Evolutionary conservation across 805 yeast species (phyloP).

Genomic region (Lipomyces oligophaga): DNA sequence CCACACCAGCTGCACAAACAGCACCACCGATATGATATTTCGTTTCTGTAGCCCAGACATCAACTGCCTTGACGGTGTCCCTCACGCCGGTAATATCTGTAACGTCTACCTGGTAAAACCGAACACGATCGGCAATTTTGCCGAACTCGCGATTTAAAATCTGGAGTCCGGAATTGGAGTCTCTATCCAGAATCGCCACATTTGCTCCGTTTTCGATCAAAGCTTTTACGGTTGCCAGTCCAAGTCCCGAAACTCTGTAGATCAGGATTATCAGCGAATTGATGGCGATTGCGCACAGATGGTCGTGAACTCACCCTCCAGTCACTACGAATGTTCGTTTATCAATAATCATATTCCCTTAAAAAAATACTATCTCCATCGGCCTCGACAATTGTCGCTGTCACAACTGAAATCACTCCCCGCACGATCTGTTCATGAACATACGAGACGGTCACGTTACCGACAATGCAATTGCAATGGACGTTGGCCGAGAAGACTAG

Average conservation of each 20-base stretch:
- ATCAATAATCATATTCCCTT: slow-evolving; percentile 12
- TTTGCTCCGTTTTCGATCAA: slow-evolving; percentile 12
- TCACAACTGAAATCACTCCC: too few species aligned
- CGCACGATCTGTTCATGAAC: too few species aligned
- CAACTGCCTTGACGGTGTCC: slow-evolving; percentile 14
- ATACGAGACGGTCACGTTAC: too few species aligned
- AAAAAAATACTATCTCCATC: too few species aligned
- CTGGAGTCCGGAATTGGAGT: slow-evolving; percentile 1
- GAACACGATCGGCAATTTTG: background rate
- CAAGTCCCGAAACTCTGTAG: slow-evolving; percentile 22
- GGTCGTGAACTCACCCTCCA: slow-evolving; percentile 20
- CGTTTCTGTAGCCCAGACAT: slow-evolving; percentile 9
- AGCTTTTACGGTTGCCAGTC: slow-evolving; percentile 14
- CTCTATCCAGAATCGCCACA: slow-evolving; percentile 21
- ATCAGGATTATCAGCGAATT: too few species aligned
- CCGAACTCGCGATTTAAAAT: background rate
- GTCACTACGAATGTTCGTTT: slow-evolving; percentile 14
- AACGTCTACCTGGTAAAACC: slow-evolving; percentile 17
- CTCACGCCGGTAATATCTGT: slow-evolving; percentile 7
- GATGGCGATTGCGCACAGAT: background rate
- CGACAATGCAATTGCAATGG: too few species aligned
- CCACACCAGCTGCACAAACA: slow-evolving; percentile 22
- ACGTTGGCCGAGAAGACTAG: too few species aligned
- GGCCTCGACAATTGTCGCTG: too few species aligned
- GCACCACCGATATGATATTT: slow-evolving; percentile 13